Percentiles rank a stretch among this genome's conserved stretches.
Evolutionary conservation across 2,329 filamentous ascomycete species (phyloP).

Genomic region (Blastomyces gilchristii): DNA sequence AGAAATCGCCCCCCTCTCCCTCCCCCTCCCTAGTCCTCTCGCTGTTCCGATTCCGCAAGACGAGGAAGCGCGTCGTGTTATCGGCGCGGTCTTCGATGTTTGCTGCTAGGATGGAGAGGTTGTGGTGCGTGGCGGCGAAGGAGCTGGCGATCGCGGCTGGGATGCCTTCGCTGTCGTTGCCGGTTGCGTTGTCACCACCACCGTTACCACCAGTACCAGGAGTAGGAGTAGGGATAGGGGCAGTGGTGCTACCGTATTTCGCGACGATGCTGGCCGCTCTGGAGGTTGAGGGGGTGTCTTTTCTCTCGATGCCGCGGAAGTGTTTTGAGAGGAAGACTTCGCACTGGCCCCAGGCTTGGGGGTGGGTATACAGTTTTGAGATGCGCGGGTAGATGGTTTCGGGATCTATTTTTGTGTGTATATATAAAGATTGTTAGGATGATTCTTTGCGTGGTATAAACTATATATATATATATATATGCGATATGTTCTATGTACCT

Average conservation of each 20-base stretch:
- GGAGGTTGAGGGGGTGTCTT: slow-evolving; percentile 78
- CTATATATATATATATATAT: too few species aligned
- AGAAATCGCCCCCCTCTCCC: not conserved
- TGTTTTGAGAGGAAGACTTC: slow-evolving; percentile 59
- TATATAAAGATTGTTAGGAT: not conserved
- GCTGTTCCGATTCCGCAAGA: slow-evolving; percentile 30
- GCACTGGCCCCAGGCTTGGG: slow-evolving; percentile 92
- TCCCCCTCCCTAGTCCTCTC: slow-evolving; percentile 17
- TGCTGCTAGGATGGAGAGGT: slow-evolving; percentile 53
- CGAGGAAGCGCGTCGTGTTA: slow-evolving; percentile 41
- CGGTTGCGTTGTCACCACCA: slow-evolving; percentile 28
- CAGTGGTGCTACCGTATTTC: slow-evolving; percentile 29
- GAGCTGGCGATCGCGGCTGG: slow-evolving; percentile 70
- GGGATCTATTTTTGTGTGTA: not conserved
- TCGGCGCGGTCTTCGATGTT: slow-evolving; percentile 40
- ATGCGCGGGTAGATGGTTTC: slow-evolving; percentile 47
- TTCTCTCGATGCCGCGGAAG: slow-evolving; percentile 63
- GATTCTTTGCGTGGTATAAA: not conserved
- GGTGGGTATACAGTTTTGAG: slow-evolving; percentile 76
- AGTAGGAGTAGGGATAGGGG: too few species aligned
- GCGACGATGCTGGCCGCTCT: slow-evolving; percentile 68
- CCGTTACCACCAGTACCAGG: too few species aligned
- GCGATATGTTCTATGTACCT: not conserved
- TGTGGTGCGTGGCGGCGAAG: slow-evolving; percentile 62
- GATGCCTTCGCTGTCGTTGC: slow-evolving; percentile 34